A percentile compares a stretch with the other conserved stretches of the same genome.
Conservation (phyloP, 768 basidiomycete genomes). For the Mycena pura region DNA sequence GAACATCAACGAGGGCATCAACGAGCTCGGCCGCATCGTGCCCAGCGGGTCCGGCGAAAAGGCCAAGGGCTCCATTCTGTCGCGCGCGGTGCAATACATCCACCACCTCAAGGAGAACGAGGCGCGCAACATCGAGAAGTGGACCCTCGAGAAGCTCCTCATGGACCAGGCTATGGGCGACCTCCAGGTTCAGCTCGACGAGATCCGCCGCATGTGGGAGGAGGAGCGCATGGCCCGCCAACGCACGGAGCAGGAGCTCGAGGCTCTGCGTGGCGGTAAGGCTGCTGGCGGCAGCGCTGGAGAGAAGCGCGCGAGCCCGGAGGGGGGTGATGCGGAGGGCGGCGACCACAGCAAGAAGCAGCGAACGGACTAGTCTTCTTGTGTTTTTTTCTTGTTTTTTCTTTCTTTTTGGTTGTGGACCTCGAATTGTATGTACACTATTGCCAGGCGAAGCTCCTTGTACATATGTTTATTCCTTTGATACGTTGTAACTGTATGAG, state of each 20-base stretch:
- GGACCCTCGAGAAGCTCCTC: slow-evolving; percentile 90
- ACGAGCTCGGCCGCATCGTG: slow-evolving; percentile 86
- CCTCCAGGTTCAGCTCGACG: slow-evolving; percentile 82
- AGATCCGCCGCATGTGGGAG: slow-evolving; percentile 82
- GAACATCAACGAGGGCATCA: slow-evolving; percentile 97
- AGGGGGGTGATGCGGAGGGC: slow-evolving; percentile 38
- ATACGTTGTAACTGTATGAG: no score
- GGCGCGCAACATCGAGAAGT: slow-evolving; percentile 89
- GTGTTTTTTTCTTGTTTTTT: slow-evolving; percentile 6
- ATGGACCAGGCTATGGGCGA: slow-evolving; percentile 95
- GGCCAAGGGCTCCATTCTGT: slow-evolving; percentile 88
- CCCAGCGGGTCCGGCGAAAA: slow-evolving; percentile 89
- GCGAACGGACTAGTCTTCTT: slow-evolving; percentile 44
- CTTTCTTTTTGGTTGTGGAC: not conserved
- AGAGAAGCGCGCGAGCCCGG: slow-evolving; percentile 37
- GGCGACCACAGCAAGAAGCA: slow-evolving; percentile 44
- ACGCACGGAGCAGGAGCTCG: slow-evolving; percentile 70
- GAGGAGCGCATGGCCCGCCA: slow-evolving; percentile 70
- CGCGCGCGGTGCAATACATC: slow-evolving; percentile 90
- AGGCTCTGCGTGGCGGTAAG: slow-evolving; percentile 56
- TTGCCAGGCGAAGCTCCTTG: not conserved
- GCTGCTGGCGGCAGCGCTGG: slow-evolving; percentile 46
- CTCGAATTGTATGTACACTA: slow-evolving; percentile 3
- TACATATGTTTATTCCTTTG: no score
- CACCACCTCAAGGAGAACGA: slow-evolving; percentile 91